Percentiles rank a stretch among this genome's conserved stretches.
Conservation (phyloP, 768 basidiomycete species). For the Leccinum subtestaceum region DNA sequence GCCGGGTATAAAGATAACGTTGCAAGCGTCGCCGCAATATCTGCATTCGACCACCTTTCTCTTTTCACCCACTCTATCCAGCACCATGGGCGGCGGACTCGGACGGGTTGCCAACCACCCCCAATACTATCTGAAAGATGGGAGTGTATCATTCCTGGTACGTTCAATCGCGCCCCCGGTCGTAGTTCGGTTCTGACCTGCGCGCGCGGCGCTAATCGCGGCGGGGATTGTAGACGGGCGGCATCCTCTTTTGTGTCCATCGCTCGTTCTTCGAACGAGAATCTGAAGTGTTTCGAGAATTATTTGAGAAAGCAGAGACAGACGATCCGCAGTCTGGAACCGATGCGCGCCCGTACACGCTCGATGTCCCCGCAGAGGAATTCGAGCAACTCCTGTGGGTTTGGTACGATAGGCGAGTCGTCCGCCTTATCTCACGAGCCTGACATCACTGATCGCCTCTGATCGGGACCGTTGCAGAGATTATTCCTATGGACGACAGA, state of each 20-base stretch:
- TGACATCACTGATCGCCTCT: background rate
- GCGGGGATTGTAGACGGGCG: slow-evolving; percentile 41
- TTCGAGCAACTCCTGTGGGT: slow-evolving; percentile 56
- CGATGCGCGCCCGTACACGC: slow-evolving; percentile 41
- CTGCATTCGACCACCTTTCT: background rate
- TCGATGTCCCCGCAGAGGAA: slow-evolving; percentile 39
- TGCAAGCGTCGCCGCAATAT: background rate
- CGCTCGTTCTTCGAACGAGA: slow-evolving; percentile 59
- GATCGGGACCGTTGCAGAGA: slow-evolving; percentile 34
- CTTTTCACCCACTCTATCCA: background rate
- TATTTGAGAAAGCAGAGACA: slow-evolving; percentile 32
- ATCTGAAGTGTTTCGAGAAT: slow-evolving; percentile 41
- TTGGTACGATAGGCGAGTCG: slow-evolving; percentile 52
- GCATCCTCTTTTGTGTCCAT: slow-evolving; percentile 51
- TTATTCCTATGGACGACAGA: slow-evolving; percentile 51
- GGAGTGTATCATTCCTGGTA: slow-evolving; percentile 16
- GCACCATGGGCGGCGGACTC: slow-evolving; percentile 15
- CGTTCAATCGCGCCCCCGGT: slow-evolving; percentile 1
- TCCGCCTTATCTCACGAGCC: background rate
- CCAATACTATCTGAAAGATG: slow-evolving; percentile 13
- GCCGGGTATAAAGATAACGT: slow-evolving; percentile 16
- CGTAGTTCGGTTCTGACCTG: slow-evolving; percentile 7
- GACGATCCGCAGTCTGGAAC: slow-evolving; percentile 30
- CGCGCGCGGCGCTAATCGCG: background rate
- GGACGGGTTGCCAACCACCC: slow-evolving; percentile 4